These are phyloP conservation scores for Conidiobolus incongruus DNA, from an alignment of 371 early-diverging fungal genomes.

Conservation along the genomic window DNA sequence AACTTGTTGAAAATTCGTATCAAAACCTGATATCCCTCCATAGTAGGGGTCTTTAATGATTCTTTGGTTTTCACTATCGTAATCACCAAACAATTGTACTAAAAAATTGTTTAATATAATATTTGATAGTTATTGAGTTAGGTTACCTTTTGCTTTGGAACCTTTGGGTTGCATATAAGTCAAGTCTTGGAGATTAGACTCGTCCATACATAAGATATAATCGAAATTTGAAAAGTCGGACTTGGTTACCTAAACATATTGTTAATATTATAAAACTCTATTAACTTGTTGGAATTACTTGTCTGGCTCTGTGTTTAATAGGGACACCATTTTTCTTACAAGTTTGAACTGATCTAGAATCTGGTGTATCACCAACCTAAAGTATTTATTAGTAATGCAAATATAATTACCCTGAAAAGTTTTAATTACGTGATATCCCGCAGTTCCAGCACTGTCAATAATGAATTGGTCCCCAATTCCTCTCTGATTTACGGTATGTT, in stretches of 20 bases:
- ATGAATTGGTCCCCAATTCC: slow-evolving; percentile 27
- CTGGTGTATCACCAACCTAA: slow-evolving; percentile 23
- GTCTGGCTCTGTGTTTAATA: slow-evolving; percentile 54
- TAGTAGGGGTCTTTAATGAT: slow-evolving; percentile 81
- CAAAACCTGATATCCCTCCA: slow-evolving; percentile 67
- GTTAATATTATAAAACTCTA: not conserved
- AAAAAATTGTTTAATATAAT: not conserved
- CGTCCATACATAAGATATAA: slow-evolving; percentile 74
- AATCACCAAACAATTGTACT: slow-evolving; percentile 72
- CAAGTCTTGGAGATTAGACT: slow-evolving; percentile 45
- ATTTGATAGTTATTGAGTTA: not conserved
- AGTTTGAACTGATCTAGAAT: slow-evolving; percentile 37
- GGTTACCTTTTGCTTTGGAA: slow-evolving; percentile 19
- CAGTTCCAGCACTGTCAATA: slow-evolving; percentile 83
- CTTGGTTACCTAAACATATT: slow-evolving; percentile 14
- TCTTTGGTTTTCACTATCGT: slow-evolving; percentile 43
- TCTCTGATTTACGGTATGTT: slow-evolving; percentile 31
- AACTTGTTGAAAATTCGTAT: slow-evolving; percentile 66
- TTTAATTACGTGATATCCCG: slow-evolving; percentile 42
- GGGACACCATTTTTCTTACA: slow-evolving; percentile 55
- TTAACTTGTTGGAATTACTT: slow-evolving; percentile 12
- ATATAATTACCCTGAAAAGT: not conserved
- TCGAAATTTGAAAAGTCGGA: slow-evolving; percentile 50
- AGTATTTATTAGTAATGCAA: not conserved
- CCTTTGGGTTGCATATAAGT: slow-evolving; percentile 18